Evolutionary conservation across 2,329 filamentous ascomycete species (phyloP), one percentile per base, ranked within the genome.

Genomic region (Cladosporium sp.): DNA sequence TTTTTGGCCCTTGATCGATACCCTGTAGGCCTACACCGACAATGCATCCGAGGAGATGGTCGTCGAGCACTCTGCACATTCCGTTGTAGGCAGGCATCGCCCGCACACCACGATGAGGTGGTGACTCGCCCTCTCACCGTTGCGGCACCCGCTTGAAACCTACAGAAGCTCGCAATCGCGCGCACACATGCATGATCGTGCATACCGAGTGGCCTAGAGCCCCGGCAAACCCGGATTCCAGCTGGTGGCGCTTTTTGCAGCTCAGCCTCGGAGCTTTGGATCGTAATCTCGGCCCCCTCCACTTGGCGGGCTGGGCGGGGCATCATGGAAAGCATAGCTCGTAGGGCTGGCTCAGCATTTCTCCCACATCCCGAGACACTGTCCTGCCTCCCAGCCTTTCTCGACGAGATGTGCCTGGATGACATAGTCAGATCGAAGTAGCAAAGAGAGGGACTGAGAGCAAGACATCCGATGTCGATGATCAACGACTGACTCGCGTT

Each of bases 131-230:
- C 39, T 42, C 39, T 17, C 39, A 5, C 24, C 6, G 20, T n/a
- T 7, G 20, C 20, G 24, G 15, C 19, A 44, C 5, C 19, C 19
- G 42, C 42, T 45, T 45, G 42, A 45, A 45, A 45, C 42, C 42
- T 45, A 45, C 42, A 45, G 42, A 45, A 8, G 42, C 42, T 45
- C 42, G 42, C 25, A 45, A 45, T 45, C 42, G 42, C 42, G 28
- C 28, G 8, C 28, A 32, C 28, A 32, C 42, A 12, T 45, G 42
- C 42, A 45, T 24, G 17, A 45, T 45, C 42, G 42, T 45, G 42
- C 42, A 45, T 45, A 45, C 42, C 24, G 22, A 24, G 4, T 15
- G 24, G 42, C 42, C 42, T 25, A 45, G 42, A 22, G 22, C 25
- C 25, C 42, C 42, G 42, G 42, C 17, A 45, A n/a, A 22, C 24